Percentiles rank a stretch among this genome's conserved stretches.
Conservation (phyloP, 129 eudicot genomes). For the Escallonia herrerae region DNA sequence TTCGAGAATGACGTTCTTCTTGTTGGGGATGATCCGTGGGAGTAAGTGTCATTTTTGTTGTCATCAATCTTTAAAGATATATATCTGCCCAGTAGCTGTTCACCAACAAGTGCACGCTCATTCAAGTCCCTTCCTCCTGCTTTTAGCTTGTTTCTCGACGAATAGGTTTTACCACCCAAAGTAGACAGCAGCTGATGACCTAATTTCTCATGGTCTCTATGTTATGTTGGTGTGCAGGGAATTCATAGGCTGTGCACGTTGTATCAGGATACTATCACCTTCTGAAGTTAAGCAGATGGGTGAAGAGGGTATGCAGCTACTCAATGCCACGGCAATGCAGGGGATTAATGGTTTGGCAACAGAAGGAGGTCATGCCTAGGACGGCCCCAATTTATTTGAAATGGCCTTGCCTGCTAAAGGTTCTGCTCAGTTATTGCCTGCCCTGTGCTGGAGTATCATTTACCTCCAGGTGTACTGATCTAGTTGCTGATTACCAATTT, state of each 20-base stretch:
- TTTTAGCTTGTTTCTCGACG: too few species aligned
- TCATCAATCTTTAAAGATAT: neutral
- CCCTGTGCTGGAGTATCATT: neutral
- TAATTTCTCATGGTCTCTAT: neutral
- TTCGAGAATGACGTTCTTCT: constrained; percentile 93
- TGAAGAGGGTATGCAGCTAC: constrained; percentile 95
- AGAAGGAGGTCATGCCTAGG: constrained; percentile 29
- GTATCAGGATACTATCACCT: constrained; percentile 89
- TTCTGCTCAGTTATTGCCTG: neutral
- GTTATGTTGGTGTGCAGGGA: constrained; percentile 53
- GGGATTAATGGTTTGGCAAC: constrained; percentile 18
- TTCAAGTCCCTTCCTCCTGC: too few species aligned
- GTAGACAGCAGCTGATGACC: too few species aligned
- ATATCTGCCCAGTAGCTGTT: too few species aligned
- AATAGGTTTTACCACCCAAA: too few species aligned
- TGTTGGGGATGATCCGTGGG: constrained; percentile 99
- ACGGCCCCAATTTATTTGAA: constrained; percentile 16
- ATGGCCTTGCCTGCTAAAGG: neutral
- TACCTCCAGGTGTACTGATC: neutral
- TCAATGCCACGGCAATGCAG: constrained; percentile 59
- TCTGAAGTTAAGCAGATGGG: constrained; percentile 96
- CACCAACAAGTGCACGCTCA: too few species aligned
- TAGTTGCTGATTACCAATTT: neutral
- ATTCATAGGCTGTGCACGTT: constrained; percentile 81
- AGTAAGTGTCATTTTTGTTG: constrained; percentile 46